Evolutionary conservation across 345 rosid genomes (phyloP).

Genomic region (Toxicodendron radicans): DNA sequence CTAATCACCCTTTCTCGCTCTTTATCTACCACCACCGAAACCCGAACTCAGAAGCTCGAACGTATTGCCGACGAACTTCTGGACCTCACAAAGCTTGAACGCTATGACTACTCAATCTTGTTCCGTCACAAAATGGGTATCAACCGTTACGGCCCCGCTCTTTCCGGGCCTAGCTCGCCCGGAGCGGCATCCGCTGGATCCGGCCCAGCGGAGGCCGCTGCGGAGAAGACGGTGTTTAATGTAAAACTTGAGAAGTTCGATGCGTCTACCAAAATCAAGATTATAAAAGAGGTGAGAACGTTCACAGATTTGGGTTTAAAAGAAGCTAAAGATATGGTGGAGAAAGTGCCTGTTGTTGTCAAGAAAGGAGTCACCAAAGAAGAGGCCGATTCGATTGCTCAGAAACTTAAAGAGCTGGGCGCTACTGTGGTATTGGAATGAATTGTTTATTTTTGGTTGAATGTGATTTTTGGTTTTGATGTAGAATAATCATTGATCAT

Average conservation of each 20-base stretch:
- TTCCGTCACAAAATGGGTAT: conserved; percentile 72
- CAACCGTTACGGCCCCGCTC: conserved; percentile 61
- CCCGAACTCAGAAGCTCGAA: conserved; percentile 74
- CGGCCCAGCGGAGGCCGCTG: conserved; percentile 38
- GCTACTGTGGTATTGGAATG: conserved; percentile 75
- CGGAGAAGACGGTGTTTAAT: conserved; percentile 76
- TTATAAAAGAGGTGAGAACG: conserved; percentile 75
- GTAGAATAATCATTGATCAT: conserved; percentile 1
- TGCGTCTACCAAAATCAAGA: conserved; percentile 63
- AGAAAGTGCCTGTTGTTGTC: conserved; percentile 73
- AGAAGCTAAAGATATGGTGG: conserved; percentile 85
- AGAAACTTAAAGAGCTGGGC: conserved; percentile 73
- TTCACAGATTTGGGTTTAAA: conserved; percentile 84
- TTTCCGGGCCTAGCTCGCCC: conserved; percentile 29
- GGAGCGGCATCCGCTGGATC: conserved; percentile 31
- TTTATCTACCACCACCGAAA: conserved; percentile 36
- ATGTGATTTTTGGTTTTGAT: conserved; percentile 1
- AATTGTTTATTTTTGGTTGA: conserved; percentile 15
- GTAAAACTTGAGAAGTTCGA: conserved; percentile 88
- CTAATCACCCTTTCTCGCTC: conserved; percentile 24
- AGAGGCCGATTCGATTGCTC: conserved; percentile 59
- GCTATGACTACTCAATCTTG: conserved; percentile 73
- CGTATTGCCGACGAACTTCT: conserved; percentile 78
- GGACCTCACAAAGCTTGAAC: conserved; percentile 68
- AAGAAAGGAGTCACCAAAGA: conserved; percentile 72